Percentiles rank a stretch among this genome's conserved stretches.
phyloP scores from a whole-genome alignment of 2,329 filamentous ascomycete genomes.

The Cercospora zeae-maydis region DNA sequence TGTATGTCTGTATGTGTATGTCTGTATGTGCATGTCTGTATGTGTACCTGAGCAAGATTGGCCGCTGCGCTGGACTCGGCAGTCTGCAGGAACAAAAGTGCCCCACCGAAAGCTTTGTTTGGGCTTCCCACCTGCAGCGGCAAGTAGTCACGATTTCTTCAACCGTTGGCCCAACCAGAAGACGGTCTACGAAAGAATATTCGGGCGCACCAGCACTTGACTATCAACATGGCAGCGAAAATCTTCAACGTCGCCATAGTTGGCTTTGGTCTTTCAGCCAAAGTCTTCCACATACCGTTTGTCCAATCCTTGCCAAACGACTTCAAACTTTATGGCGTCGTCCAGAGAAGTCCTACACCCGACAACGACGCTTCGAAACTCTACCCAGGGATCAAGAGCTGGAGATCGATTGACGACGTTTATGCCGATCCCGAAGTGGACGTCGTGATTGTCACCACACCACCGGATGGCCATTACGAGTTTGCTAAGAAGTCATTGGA shows the following conservation, averaged over 20 bases:
- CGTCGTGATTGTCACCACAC: conserved; percentile 67
- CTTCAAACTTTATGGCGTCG: conserved; percentile 68
- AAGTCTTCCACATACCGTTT: conserved; percentile 81
- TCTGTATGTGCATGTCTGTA: too few relatives aligned
- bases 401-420: conserved; percentile 59
- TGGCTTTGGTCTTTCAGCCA: conserved; percentile 64
- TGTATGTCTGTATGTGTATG: too few relatives aligned
- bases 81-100: conserved; percentile 22
- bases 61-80: conserved; percentile 12
- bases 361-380: conserved; percentile 66
- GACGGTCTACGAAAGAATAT: background rate
- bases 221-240: conserved; percentile 23
- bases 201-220: background rate
- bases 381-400: conserved; percentile 62
- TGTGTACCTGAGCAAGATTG: too few relatives aligned
- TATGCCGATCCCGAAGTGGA: conserved; percentile 64
- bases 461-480: conserved; percentile 66
- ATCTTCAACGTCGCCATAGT: conserved; percentile 56
- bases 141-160: conserved; percentile 10
- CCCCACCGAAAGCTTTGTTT: conserved; percentile 14
- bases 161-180: conserved; percentile 5
- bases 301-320: conserved; percentile 58
- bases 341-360: conserved; percentile 65
- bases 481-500: conserved; percentile 63
- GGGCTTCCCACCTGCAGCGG: conserved; percentile 13